These are phyloP conservation scores for Eucalyptus albens DNA, from an alignment of 345 rosid species.

Conservation along the genomic window DNA sequence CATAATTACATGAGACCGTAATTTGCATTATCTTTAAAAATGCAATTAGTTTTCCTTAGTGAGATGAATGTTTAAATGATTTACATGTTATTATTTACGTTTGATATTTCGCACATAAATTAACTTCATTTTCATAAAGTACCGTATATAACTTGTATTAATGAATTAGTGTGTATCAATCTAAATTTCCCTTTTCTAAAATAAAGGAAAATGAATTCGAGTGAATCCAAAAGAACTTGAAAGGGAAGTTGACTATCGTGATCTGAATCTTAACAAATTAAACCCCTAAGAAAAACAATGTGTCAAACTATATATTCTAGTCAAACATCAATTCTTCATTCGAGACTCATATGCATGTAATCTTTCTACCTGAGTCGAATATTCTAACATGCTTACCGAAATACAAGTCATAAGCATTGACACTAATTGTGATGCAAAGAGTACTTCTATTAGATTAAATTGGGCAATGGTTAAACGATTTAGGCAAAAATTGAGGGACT, in stretches of 20 bases:
- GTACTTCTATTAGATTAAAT: not conserved
- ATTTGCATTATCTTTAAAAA: rapidly evolving
- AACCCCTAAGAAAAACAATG: not conserved
- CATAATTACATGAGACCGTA: not conserved
- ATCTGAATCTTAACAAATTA: not conserved
- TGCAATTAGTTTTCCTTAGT: not conserved
- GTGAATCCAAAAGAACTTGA: not conserved
- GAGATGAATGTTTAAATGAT: not conserved
- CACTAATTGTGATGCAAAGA: not conserved
- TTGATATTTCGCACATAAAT: not conserved
- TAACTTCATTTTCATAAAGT: not conserved
- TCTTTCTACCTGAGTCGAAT: not conserved
- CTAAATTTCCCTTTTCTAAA: not conserved
- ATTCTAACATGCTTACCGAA: not conserved
- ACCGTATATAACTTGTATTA: not conserved
- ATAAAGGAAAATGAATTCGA: not conserved
- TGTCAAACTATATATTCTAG: not conserved
- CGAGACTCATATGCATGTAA: not conserved
- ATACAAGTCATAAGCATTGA: not conserved
- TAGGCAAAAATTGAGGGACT: not conserved
- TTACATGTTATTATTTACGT: not conserved
- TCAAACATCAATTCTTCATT: not conserved
- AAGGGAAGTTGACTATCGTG: not conserved
- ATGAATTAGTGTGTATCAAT: not conserved
- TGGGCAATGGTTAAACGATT: not conserved